phyloP scores from a whole-genome alignment of 345 rosid genomes.

The Rhizophora mangle region DNA sequence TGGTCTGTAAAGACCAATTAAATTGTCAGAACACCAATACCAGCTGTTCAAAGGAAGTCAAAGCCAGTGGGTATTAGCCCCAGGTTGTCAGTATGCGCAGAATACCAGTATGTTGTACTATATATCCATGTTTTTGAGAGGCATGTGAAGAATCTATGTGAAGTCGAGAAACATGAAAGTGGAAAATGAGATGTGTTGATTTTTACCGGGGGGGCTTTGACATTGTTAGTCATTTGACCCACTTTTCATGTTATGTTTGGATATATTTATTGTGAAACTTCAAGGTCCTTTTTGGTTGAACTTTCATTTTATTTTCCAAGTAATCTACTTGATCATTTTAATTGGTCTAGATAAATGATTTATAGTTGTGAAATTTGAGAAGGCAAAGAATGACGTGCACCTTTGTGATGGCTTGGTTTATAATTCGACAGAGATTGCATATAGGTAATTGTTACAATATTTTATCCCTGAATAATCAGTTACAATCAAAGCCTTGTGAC shows the following conservation, averaged over 20 bases:
- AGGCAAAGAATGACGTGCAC: too few relatives aligned
- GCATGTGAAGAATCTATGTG: not conserved
- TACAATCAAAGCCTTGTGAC: not conserved
- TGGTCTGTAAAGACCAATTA: constrained; percentile 39
- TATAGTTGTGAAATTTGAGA: too few relatives aligned
- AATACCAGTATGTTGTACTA: constrained; percentile 42
- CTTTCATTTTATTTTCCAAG: too few relatives aligned
- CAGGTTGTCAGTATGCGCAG: constrained; percentile 52
- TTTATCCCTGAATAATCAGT: not conserved
- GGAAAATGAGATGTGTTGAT: not conserved
- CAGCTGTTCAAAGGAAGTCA: constrained; percentile 42
- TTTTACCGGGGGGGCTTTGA: too few relatives aligned
- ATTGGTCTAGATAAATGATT: too few relatives aligned
- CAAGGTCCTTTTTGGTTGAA: too few relatives aligned
- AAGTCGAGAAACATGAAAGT: not conserved
- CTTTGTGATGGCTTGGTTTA: too few relatives aligned
- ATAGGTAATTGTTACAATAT: not conserved
- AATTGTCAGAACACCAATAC: constrained; percentile 32
- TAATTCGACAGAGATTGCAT: too few relatives aligned
- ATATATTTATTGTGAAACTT: too few relatives aligned
- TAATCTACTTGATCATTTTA: too few relatives aligned
- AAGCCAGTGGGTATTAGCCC: constrained; percentile 18
- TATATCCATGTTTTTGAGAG: not conserved
- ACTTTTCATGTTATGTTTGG: too few relatives aligned
- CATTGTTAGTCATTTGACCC: too few relatives aligned